A percentile compares a stretch with the other conserved stretches of the same genome.
phyloP scores from a whole-genome alignment of 768 basidiomycete genomes.

The Russula abietina region DNA sequence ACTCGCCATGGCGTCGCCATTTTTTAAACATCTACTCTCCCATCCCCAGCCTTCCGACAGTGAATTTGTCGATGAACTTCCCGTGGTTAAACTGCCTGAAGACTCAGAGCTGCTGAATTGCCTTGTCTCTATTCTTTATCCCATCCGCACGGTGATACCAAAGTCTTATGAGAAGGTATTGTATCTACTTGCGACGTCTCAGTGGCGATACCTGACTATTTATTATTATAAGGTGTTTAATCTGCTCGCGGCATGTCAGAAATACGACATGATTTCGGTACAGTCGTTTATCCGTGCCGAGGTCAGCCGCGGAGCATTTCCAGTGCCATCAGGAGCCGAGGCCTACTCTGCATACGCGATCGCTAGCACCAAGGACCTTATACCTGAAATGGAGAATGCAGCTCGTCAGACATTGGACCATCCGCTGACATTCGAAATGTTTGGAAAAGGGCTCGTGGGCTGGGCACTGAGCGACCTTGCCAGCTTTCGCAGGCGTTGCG shows the following conservation, averaged over 20 bases:
- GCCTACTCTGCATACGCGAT: background rate
- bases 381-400: background rate
- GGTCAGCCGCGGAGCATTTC: background rate
- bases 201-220: background rate
- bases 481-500: background rate
- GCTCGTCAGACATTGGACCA: background rate
- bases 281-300: no score
- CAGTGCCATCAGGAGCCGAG: background rate
- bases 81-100: no score
- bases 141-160: conserved; percentile 3
- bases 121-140: conserved; percentile 17
- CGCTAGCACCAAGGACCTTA: background rate
- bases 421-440: background rate
- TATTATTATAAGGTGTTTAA: background rate
- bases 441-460: background rate
- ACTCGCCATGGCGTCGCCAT: conserved; percentile 7
- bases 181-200: conserved; percentile 11
- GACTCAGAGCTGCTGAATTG: no score
- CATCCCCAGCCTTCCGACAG: no score
- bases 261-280: no score
- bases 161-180: background rate
- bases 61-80: no score
- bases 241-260: conserved; percentile 24
- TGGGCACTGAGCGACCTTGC: background rate
- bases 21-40: conserved; percentile 19